A percentile compares a stretch with the other conserved stretches of the same genome.
phyloP scores from a whole-genome alignment of 257 asterid species.

The Forsythia suspensa region DNA sequence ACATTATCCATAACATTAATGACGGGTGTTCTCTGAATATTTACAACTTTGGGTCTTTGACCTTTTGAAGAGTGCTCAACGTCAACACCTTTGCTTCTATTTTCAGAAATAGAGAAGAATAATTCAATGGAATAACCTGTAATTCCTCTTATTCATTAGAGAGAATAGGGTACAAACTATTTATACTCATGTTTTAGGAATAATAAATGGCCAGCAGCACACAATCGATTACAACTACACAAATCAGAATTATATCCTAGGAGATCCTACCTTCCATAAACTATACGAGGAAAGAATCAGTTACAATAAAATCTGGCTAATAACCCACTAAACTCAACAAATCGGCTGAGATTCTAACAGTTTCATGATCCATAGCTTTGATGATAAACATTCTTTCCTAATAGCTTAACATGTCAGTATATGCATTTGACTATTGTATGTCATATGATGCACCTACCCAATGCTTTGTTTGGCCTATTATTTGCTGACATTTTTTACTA shows the following conservation, averaged over 20 bases:
- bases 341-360: neutral
- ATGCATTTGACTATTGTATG: neutral
- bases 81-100: neutral
- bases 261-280: neutral
- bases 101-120: neutral
- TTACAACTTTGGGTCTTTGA: neutral
- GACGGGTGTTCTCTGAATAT: neutral
- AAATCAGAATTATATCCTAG: neutral
- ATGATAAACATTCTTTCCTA: neutral
- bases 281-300: neutral
- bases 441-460: neutral
- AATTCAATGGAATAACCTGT: neutral
- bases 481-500: constrained; percentile 16
- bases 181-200: neutral
- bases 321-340: neutral
- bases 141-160: neutral
- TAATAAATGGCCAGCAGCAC: neutral
- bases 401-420: neutral
- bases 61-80: neutral
- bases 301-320: neutral
- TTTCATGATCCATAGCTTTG: neutral
- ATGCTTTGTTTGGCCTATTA: constrained; percentile 1
- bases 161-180: neutral
- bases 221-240: no score
- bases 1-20: neutral